Evolutionary conservation across 495 filamentous ascomycete species (phyloP).

Genomic region (Penicillium soppii): DNA sequence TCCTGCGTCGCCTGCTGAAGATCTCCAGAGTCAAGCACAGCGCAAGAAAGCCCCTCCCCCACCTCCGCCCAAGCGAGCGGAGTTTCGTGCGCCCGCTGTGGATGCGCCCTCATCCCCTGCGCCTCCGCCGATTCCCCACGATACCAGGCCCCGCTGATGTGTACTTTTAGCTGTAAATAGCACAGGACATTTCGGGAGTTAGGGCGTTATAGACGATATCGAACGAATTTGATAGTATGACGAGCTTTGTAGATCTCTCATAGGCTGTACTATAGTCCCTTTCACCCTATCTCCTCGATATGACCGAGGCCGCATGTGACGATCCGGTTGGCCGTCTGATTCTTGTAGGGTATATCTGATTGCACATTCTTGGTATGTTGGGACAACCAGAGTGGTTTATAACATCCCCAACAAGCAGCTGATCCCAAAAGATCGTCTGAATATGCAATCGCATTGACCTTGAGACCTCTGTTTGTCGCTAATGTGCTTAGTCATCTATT

Average conservation of each 20-base stretch:
- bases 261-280: neutral
- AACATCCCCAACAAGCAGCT: conserved; percentile 11
- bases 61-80: conserved; percentile 63
- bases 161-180: conserved; percentile 1
- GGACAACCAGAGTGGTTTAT: neutral
- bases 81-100: conserved; percentile 34
- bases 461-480: neutral
- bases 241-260: neutral
- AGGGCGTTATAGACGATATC: neutral
- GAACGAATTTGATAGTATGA: neutral
- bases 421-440: neutral
- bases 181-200: neutral
- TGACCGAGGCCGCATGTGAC: conserved; percentile 32
- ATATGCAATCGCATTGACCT: neutral
- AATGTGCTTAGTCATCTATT: neutral
- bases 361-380: conserved; percentile 19
- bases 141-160: conserved; percentile 46
- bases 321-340: no score
- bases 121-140: conserved; percentile 42
- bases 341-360: neutral
- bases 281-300: neutral
- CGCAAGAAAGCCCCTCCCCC: conserved; percentile 69
- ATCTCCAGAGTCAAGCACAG: conserved; percentile 24
- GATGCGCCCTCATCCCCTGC: conserved; percentile 22
- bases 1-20: conserved; percentile 10